Evolutionary conservation across 1,284 basidiomycete species (phyloP).

Genomic region (Moesziomyces parantarcticus): DNA sequence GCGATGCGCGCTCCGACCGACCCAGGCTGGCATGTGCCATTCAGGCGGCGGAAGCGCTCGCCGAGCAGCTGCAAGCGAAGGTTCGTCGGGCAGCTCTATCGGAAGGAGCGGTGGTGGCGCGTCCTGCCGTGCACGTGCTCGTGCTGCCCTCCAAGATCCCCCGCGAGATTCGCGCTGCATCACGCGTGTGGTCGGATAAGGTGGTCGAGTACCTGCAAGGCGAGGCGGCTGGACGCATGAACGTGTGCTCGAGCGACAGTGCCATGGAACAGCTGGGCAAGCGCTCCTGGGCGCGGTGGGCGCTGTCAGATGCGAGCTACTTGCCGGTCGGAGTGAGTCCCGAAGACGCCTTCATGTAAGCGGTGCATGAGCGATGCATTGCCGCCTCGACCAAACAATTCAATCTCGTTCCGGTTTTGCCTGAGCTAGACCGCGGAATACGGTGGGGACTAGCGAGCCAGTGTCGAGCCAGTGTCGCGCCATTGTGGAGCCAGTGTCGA

Average conservation of each 20-base stretch:
- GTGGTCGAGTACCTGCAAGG: conserved; percentile 27
- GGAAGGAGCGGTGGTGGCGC: conserved; percentile 19
- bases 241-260: conserved; percentile 22
- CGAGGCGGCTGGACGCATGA: conserved; percentile 28
- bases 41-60: conserved; percentile 41
- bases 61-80: conserved; percentile 14
- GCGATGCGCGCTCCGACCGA: conserved; percentile 44
- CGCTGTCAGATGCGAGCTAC: conserved; percentile 26
- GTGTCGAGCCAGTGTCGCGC: too few species aligned
- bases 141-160: conserved; percentile 53
- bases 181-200: conserved; percentile 50
- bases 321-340: conserved; percentile 48
- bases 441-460: too few species aligned
- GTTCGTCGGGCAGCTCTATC: conserved; percentile 5
- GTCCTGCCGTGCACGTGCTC: conserved; percentile 56
- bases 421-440: too few species aligned
- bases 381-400: too few species aligned
- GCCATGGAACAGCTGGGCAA: conserved; percentile 34
- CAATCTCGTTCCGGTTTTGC: too few species aligned
- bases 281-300: conserved; percentile 25
- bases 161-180: conserved; percentile 40
- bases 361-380: neutral
- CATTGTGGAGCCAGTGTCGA: too few species aligned
- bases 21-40: conserved; percentile 35
- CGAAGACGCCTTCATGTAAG: conserved; percentile 14